Base-by-base conservation (phyloP, 2,329 filamentous ascomycete species). In the Pseudogymnoascus sp. region DNA sequence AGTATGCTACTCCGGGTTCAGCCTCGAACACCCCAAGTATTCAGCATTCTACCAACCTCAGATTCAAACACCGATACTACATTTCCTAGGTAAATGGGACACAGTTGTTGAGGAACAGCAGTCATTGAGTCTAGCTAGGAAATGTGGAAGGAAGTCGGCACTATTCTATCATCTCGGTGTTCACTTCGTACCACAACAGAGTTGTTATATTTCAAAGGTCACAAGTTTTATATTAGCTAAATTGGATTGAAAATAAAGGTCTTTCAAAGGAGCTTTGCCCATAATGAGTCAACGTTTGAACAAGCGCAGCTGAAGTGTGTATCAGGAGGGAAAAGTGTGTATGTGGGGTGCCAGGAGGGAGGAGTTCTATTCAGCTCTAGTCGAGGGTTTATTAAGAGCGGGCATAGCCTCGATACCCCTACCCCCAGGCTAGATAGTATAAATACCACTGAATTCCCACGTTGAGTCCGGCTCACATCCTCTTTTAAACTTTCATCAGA, bases 1-100 rank as follows among this genome's bases (percentile, higher is more conserved):
- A 24, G 56, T 63, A 38, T 63, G 56, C 62, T 63, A 63, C 56
- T 46, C 24, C 1, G 59, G 62, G 8, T 63, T 63, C 40, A 63
- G 46, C 41, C 62, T 63, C 59, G 56, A 24, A n/a, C 56, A 31
- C 56, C 26, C 59, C 7, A 31, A n/a, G 12, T 63, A 61, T 35
- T 61, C 35, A 63, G 38, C 62, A 19, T 53, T 16, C 56, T 63
- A 63, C 38, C 16, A 35, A 26, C 62, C 41, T 8, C 43, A 61
- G 31, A 61, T 61, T 3, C n/a, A 38, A 38, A 63, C 62, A 19
- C 38, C 62, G 4, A 50, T 61, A 19, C 19, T 63, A 22, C 62
- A 61, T 26, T 38, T 63, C 35, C 35, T 63, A 12, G 56, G 62
- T 22, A 63, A 43, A 31, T 46, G 40, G 38, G 62, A 63, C 28